Percentiles rank a stretch among this genome's conserved stretches.
These are phyloP conservation scores for Populus nigra DNA, from an alignment of 345 rosid genomes.

Conservation along the genomic window DNA sequence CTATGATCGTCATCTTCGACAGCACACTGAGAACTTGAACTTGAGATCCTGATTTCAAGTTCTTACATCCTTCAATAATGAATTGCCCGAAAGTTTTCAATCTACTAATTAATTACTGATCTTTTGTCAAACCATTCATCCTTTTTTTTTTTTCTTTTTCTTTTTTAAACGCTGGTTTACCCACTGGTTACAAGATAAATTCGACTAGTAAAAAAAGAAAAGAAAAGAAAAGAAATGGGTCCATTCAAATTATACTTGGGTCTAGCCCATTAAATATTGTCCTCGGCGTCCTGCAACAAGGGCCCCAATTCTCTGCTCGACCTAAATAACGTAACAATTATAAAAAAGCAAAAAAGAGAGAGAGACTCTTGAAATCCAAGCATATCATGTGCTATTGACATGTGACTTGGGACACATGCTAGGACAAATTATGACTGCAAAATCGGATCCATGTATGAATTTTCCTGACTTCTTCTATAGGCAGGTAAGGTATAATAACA, in stretches of 20 bases:
- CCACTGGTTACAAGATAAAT: background rate
- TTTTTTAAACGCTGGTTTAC: background rate
- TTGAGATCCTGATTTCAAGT: background rate
- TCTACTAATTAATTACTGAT: too few species aligned
- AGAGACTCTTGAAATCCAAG: constrained; percentile 21
- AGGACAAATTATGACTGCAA: constrained; percentile 3
- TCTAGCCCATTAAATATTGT: background rate
- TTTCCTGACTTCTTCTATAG: background rate
- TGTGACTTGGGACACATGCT: constrained; percentile 29
- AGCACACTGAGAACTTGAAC: too few species aligned
- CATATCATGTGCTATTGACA: constrained; percentile 31
- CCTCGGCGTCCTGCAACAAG: background rate
- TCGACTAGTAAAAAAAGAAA: background rate
- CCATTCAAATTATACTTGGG: constrained; percentile 20
- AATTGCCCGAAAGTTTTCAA: too few species aligned
- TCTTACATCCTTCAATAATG: background rate
- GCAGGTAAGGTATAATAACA: background rate
- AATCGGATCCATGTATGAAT: constrained; percentile 6
- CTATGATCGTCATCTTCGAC: too few species aligned
- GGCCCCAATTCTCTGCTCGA: constrained; percentile 14
- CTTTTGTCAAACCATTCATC: too few species aligned
- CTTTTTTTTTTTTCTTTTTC: too few species aligned
- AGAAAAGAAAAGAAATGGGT: background rate
- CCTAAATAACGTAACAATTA: background rate
- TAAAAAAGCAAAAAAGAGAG: background rate